Evolutionary conservation across 371 early-diverging fungal genomes (phyloP).

Genomic region (Dichotomocladium elegans): DNA sequence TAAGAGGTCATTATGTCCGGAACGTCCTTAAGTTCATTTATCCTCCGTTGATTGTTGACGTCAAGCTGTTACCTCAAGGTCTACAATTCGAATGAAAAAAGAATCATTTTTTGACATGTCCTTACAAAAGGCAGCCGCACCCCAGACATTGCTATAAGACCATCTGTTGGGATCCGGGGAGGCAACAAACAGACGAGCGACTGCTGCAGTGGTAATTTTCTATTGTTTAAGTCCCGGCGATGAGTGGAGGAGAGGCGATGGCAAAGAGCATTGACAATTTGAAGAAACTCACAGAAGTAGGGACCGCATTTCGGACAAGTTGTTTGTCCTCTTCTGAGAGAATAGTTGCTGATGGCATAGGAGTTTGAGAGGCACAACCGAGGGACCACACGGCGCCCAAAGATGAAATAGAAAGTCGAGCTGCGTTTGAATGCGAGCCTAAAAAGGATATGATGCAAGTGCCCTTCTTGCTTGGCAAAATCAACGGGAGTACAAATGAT

Average conservation of each 20-base stretch:
- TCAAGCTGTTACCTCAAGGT: constrained; percentile 71
- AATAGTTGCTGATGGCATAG: constrained; percentile 18
- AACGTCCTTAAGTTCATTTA: neutral
- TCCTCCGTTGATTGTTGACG: too few species aligned
- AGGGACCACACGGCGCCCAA: neutral
- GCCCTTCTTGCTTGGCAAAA: too few species aligned
- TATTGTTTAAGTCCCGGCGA: constrained; percentile 11
- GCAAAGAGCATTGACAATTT: neutral
- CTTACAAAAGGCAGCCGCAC: constrained; percentile 71
- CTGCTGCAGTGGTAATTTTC: constrained; percentile 82
- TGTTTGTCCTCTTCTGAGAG: constrained; percentile 36
- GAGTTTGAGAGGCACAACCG: neutral
- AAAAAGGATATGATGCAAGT: neutral
- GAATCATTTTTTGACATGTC: constrained; percentile 54
- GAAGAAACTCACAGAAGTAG: constrained; percentile 27
- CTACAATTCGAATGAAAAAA: constrained; percentile 75
- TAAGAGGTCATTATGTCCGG: neutral
- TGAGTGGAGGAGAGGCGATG: neutral
- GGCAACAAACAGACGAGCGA: constrained; percentile 82
- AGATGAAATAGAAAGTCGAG: too few species aligned
- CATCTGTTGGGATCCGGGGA: constrained; percentile 65
- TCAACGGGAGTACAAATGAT: too few species aligned
- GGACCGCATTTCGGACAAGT: constrained; percentile 32
- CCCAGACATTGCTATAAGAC: constrained; percentile 73
- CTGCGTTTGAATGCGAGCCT: neutral